Evolutionary conservation across 805 yeast species (phyloP).

Genomic region (Starmerella floricola): DNA sequence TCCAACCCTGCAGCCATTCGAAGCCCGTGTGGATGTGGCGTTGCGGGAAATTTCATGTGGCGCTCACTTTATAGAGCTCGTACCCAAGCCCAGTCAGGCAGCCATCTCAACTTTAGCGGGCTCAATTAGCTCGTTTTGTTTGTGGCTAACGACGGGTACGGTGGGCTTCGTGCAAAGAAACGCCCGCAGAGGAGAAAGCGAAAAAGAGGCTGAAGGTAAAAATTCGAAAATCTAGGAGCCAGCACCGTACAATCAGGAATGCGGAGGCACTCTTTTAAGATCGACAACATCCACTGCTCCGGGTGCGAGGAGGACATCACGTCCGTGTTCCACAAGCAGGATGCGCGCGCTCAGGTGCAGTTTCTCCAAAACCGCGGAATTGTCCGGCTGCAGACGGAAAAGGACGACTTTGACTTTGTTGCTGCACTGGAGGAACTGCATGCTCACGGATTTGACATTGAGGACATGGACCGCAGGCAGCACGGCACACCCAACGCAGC

Average conservation of each 20-base stretch:
- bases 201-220: too few species aligned
- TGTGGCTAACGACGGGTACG: too few species aligned
- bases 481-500: neutral
- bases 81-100: too few species aligned
- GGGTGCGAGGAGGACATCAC: slow-evolving; percentile 38
- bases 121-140: too few species aligned
- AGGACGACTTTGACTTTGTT: slow-evolving; percentile 14
- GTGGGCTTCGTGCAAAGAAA: too few species aligned
- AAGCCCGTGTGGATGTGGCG: too few species aligned
- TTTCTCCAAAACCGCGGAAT: slow-evolving; percentile 24
- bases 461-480: slow-evolving; percentile 11
- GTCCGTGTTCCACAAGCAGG: slow-evolving; percentile 24
- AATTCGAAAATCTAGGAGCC: too few species aligned
- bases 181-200: too few species aligned
- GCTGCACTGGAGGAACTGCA: slow-evolving; percentile 16
- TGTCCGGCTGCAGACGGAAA: slow-evolving; percentile 20
- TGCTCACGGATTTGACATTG: slow-evolving; percentile 24
- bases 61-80: too few species aligned
- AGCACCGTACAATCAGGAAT: neutral
- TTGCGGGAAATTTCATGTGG: too few species aligned
- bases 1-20: too few species aligned
- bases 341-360: slow-evolving; percentile 19
- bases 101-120: too few species aligned
- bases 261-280: slow-evolving; percentile 14
- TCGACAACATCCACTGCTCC: slow-evolving; percentile 45